Base-by-base conservation (phyloP, 306 rosid genomes). In the Medicago arabica region DNA sequence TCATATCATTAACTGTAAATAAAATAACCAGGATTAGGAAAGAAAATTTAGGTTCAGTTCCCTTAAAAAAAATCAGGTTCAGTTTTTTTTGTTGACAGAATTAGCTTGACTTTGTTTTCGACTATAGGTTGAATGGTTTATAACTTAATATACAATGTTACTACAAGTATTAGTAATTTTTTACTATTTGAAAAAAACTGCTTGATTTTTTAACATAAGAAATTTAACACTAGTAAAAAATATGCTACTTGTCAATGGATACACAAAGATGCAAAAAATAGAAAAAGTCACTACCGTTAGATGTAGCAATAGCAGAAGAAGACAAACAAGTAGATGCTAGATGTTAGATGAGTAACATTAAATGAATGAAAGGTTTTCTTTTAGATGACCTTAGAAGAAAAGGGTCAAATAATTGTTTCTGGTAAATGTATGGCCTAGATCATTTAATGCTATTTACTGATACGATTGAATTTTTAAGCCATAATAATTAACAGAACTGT, bases 371-470 rank as follows among this genome's bases (percentile, higher is more conserved):
- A 14, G 36, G 25, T 60, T 55, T 34, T 34, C 7, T n/a, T 23
- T 31, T 13, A 28, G 12, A 19, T 28, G 64, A 0, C 10, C 23
- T 7, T 9, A 43, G 49, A 12, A 6, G 23, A 58, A 25, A 78
- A 17, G 16, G 28, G 21, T 61, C 9, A 25, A 43, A 69, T 77
- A 43, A 21, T 73, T 59, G 21, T 34, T 58, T 58, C 7, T 17
- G 43, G 14, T 19, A 7, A 21, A 4, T 53, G 23, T 39, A 51
- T 15, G 57, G 80, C 55, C 18, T 46, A 64, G 14, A 11, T 46
- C 53, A 80, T 73, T 67, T 21, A 73, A 57, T 57, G 62, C 51
- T 16, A 67, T 43, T 73, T 41, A 51, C 36, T n/a, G 0, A 57
- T 53, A 53, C 28, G 9, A 9, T 53, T 59, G 4, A 59, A 25